These are phyloP conservation scores for Mycena floridula DNA, from an alignment of 768 basidiomycete genomes.

Conservation along the genomic window DNA sequence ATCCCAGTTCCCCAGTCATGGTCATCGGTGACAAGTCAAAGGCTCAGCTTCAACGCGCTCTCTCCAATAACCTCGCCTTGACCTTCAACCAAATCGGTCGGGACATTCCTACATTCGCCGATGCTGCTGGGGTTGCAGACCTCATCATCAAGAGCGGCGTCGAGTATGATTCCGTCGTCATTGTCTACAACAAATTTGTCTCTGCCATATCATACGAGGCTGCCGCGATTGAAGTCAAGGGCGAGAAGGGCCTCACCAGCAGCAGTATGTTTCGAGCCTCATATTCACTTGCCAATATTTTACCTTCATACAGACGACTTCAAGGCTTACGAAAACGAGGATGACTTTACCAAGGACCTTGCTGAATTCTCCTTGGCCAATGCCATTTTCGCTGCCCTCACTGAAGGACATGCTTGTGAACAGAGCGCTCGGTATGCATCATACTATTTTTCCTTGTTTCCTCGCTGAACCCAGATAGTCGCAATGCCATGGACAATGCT, in stretches of 20 bases:
- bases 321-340: conserved; percentile 96
- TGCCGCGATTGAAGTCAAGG: conserved; percentile 67
- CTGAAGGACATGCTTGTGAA: conserved; percentile 95
- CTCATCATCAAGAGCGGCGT: conserved; percentile 80
- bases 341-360: conserved; percentile 89
- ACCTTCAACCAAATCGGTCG: conserved; percentile 98
- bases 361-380: conserved; percentile 96
- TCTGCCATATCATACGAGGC: conserved; percentile 91
- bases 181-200: conserved; percentile 82
- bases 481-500: conserved; percentile 99
- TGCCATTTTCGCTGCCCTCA: conserved; percentile 89
- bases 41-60: conserved; percentile 71
- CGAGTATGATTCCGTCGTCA: conserved; percentile 78
- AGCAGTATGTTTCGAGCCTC: conserved; percentile 50
- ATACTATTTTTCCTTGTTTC: too few relatives aligned
- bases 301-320: conserved; percentile 58
- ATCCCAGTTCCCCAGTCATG: conserved; percentile 64
- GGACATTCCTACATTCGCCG: conserved; percentile 95
- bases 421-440: conserved; percentile 89
- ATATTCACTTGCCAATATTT: neutral
- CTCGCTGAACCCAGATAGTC: too few relatives aligned
- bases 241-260: conserved; percentile 74
- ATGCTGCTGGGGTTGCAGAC: conserved; percentile 92
- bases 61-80: conserved; percentile 62
- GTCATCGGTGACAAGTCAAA: conserved; percentile 98